These are phyloP conservation scores for Vigna radiata DNA, from an alignment of 306 rosid species.

Conservation along the genomic window DNA sequence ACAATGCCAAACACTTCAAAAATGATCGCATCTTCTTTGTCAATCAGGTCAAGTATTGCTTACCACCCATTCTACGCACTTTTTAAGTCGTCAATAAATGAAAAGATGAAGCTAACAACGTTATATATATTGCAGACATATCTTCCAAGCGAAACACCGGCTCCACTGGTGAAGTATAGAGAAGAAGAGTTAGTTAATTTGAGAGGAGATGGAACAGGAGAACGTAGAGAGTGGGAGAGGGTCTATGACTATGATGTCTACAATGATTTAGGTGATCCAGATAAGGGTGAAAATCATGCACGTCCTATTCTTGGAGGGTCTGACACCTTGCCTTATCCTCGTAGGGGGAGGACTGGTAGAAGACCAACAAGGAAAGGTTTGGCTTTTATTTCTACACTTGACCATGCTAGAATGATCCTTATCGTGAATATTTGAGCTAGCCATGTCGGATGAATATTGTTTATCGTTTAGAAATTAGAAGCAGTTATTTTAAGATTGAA, in stretches of 20 bases:
- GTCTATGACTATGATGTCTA: constrained; percentile 80
- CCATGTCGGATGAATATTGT: background rate
- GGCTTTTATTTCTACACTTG: background rate
- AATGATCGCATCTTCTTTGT: constrained; percentile 74
- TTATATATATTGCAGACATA: constrained; percentile 53
- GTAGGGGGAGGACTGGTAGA: constrained; percentile 83
- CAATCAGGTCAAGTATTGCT: constrained; percentile 57
- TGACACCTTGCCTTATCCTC: constrained; percentile 69
- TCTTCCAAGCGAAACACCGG: constrained; percentile 86
- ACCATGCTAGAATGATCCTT: too few species aligned
- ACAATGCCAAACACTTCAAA: constrained; percentile 58
- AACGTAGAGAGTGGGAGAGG: constrained; percentile 74
- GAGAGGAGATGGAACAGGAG: constrained; percentile 78
- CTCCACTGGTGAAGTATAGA: constrained; percentile 60
- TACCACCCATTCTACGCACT: too few species aligned
- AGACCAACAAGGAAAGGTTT: constrained; percentile 56
- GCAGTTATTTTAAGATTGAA: background rate
- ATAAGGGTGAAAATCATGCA: constrained; percentile 49
- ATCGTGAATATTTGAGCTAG: too few species aligned
- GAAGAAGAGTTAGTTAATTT: constrained; percentile 60
- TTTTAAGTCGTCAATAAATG: too few species aligned
- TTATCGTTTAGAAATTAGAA: background rate
- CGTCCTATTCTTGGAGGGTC: constrained; percentile 81
- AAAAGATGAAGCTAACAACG: too few species aligned
- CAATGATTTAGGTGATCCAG: constrained; percentile 75